Base-by-base conservation (phyloP, 2,329 filamentous ascomycete genomes). In the Emergomyces pasteurianus region DNA sequence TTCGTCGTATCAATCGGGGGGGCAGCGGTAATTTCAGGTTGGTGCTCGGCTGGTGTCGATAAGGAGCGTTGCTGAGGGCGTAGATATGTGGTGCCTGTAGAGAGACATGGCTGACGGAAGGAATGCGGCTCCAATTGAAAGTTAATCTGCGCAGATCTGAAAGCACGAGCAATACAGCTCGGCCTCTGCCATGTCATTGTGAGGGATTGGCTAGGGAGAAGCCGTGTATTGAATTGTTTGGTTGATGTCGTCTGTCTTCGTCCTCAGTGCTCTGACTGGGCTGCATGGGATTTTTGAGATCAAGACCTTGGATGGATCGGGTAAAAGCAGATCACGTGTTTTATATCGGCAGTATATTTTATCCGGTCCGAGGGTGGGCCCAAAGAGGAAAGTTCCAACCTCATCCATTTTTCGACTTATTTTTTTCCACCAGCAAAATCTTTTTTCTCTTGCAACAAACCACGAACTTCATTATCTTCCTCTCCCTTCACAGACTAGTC, bases 71-170 rank as follows among this genome's bases (percentile, higher is more conserved):
- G 43, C 23, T 56, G 62, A 56, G 58, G 63, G 54, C 58, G 64
- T 40, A 61, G 61, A 46, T 50, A 64, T 16, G 49, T 28, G 26
- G 40, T 28, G 28, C 42, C 40, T 50, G 28, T 18, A 58, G 59
- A 63, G 56, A 63, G 65, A 54, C 58, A 63, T 54, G 63, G 64
- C 62, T 60, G 23, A 55, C 50, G 60, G 34, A 55, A 47, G 73
- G 61, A 78, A 75, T 58, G 76, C 75, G 64, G 74, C 73, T 63
- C 77, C 70, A 69, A 68, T 67, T 66, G 67, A 65, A 64, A 63
- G 60, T 66, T 62, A 60, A 69, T 67, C 60, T 69, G 69, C 60
- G 73, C 63, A 36, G 69, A 67, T 61, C 70, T 71, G 64, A 74
- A 68, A 60, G 73, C 70, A 60, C 73, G 71, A 53, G 68, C 64